phyloP scores from a whole-genome alignment of 768 basidiomycete genomes.

The Leccinum obscurum region DNA sequence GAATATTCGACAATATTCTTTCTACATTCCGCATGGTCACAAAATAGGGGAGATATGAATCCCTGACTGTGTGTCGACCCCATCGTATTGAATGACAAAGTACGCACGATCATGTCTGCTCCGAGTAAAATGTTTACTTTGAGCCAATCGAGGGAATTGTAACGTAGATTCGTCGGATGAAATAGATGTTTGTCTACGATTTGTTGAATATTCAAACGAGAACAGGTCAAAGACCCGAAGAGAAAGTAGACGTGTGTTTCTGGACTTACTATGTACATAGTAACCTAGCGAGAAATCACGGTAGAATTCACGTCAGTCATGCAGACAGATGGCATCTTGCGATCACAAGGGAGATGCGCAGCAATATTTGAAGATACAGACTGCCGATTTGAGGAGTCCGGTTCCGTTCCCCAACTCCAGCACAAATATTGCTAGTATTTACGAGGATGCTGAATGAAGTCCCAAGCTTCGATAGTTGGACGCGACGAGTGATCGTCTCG shows the following conservation, averaged over 20 bases:
- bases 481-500: too few relatives aligned
- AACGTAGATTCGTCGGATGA: constrained; percentile 44
- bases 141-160: constrained; percentile 45
- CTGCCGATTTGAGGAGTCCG: constrained; percentile 57
- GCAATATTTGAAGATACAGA: constrained; percentile 26
- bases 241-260: not conserved
- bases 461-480: too few relatives aligned
- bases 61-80: too few relatives aligned
- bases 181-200: constrained; percentile 54
- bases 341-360: not conserved
- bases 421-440: constrained; percentile 26
- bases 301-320: constrained; percentile 66
- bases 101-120: constrained; percentile 52
- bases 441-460: too few relatives aligned
- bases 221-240: not conserved
- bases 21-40: constrained; percentile 53
- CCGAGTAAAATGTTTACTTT: constrained; percentile 38
- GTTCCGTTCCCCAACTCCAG: constrained; percentile 77
- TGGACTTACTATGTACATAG: constrained; percentile 58
- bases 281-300: constrained; percentile 61
- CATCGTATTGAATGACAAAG: not conserved
- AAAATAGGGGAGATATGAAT: constrained; percentile 45
- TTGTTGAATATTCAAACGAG: not conserved
- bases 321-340: constrained; percentile 34
- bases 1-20: not conserved